These are phyloP conservation scores for Mayamaea pseudoterrestris DNA, from an alignment of 108 stramenopile genomes.

Conservation along the genomic window DNA sequence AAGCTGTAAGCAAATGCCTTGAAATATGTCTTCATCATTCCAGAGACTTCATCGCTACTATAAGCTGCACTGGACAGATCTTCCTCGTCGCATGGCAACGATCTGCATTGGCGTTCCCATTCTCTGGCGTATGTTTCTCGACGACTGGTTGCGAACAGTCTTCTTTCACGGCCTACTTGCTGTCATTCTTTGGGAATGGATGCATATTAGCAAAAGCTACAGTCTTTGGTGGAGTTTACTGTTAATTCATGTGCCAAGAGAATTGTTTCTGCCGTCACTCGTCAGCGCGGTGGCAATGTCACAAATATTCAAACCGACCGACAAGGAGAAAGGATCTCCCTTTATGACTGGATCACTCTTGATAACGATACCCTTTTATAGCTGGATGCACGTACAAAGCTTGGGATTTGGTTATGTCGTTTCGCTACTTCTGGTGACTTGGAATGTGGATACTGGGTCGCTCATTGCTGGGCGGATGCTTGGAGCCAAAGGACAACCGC, in stretches of 20 bases:
- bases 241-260: neutral
- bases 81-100: constrained; percentile 59
- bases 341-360: constrained; percentile 29
- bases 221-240: neutral
- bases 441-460: constrained; percentile 80
- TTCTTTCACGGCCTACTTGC: constrained; percentile 53
- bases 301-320: constrained; percentile 6
- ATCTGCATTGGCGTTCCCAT: constrained; percentile 61
- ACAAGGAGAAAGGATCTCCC: constrained; percentile 1
- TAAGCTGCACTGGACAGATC: constrained; percentile 32
- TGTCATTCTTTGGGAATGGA: constrained; percentile 40
- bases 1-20: too few species aligned
- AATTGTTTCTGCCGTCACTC: neutral
- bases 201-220: constrained; percentile 8
- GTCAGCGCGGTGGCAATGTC: neutral
- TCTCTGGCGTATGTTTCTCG: constrained; percentile 30
- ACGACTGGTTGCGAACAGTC: constrained; percentile 20
- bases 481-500: constrained; percentile 8
- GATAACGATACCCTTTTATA: constrained; percentile 50
- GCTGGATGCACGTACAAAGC: constrained; percentile 21
- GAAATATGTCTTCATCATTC: too few species aligned
- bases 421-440: constrained; percentile 51
- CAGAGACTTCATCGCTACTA: too few species aligned
- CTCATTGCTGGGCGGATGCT: constrained; percentile 44
- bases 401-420: constrained; percentile 28